Evolutionary conservation across 2,329 filamentous ascomycete genomes (phyloP).

Genomic region (Talaromyces sp.): DNA sequence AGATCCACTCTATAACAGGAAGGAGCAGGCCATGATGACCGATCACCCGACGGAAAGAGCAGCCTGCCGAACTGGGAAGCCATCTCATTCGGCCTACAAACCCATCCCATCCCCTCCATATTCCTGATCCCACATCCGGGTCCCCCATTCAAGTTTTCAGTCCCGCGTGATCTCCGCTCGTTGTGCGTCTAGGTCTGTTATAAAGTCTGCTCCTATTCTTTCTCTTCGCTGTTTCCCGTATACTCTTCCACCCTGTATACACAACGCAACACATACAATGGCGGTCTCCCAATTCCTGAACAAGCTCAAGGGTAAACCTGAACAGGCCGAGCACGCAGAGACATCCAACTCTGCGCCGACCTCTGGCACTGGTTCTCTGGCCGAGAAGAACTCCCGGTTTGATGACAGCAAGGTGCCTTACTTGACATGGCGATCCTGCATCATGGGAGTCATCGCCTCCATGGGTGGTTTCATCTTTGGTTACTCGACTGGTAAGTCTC

Average conservation of each 20-base stretch:
- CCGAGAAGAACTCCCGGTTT: constrained; percentile 34
- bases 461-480: constrained; percentile 50
- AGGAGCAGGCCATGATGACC: background rate
- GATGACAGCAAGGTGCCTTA: constrained; percentile 44
- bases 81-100: background rate
- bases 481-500: constrained; percentile 39
- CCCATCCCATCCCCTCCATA: background rate
- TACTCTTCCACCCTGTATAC: background rate
- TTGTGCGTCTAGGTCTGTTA: background rate
- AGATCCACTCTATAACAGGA: background rate
- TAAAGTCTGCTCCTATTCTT: background rate
- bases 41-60: background rate
- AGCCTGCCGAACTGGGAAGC: background rate
- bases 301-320: constrained; percentile 26
- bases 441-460: constrained; percentile 45
- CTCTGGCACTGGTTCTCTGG: constrained; percentile 30
- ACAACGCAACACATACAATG: constrained; percentile 2
- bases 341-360: constrained; percentile 27
- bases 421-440: constrained; percentile 42
- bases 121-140: background rate
- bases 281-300: constrained; percentile 15
- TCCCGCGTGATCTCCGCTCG: constrained; percentile 4
- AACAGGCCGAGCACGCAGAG: constrained; percentile 32
- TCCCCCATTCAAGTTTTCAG: background rate
- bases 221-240: background rate